phyloP scores from a whole-genome alignment of 2,329 filamentous ascomycete genomes.

The Cylindrodendrum hubeiense region DNA sequence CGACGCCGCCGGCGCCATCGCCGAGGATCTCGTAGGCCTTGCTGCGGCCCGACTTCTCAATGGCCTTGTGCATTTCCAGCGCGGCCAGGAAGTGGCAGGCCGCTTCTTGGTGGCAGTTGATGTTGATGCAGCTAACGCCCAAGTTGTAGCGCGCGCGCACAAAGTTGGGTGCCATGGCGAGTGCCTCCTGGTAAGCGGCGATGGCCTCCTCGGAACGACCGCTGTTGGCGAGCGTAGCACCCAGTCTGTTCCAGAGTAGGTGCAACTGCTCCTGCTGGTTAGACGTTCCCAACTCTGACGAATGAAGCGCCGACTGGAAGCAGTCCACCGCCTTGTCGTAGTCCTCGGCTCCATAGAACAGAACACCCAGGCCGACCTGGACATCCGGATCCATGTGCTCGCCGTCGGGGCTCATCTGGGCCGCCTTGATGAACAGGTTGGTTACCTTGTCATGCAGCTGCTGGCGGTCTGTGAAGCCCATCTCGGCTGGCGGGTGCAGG shows the following conservation, averaged over 20 bases:
- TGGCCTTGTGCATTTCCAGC: conserved; percentile 93
- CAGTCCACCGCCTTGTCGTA: conserved; percentile 99
- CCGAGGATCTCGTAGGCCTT: conserved; percentile 87
- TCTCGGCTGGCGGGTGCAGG: conserved; percentile 80
- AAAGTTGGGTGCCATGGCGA: conserved; percentile 93
- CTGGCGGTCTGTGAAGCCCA: conserved; percentile 95
- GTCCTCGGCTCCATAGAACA: conserved; percentile 98
- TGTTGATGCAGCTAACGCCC: conserved; percentile 96
- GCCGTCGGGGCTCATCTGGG: conserved; percentile 90
- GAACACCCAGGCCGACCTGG: conserved; percentile 94
- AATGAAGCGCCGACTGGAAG: conserved; percentile 91
- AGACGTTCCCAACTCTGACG: conserved; percentile 83
- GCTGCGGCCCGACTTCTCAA: conserved; percentile 86
- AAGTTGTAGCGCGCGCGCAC: conserved; percentile 97
- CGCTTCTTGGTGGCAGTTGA: conserved; percentile 93
- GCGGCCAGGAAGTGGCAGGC: conserved; percentile 93
- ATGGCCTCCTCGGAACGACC: conserved; percentile 96
- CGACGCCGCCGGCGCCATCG: conserved; percentile 59
- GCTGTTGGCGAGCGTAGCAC: conserved; percentile 94
- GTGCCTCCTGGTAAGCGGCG: conserved; percentile 92
- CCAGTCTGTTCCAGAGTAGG: conserved; percentile 96
- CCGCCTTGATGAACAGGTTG: conserved; percentile 89
- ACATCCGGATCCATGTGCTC: conserved; percentile 99
- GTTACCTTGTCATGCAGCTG: conserved; percentile 92
- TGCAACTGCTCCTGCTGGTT: conserved; percentile 91